Conservation (phyloP, 1,139 yeast species). For the Saccharomyces hybrid region DNA sequence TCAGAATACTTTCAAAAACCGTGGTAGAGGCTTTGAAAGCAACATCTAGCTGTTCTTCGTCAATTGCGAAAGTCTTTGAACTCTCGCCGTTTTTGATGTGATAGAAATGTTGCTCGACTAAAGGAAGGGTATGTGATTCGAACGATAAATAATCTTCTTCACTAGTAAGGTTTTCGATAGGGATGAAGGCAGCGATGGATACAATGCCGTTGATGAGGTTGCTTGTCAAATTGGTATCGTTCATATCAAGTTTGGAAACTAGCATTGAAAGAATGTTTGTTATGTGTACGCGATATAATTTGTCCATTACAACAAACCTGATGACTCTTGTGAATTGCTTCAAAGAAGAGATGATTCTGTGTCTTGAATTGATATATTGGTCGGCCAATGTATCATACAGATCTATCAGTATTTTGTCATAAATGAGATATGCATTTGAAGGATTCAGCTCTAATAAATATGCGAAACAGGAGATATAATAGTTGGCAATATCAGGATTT, state of each 20-base stretch:
- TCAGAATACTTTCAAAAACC: slow-evolving; percentile 57
- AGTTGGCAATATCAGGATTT: slow-evolving; percentile 47
- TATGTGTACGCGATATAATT: slow-evolving; percentile 68
- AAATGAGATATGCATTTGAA: slow-evolving; percentile 36
- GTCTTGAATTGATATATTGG: slow-evolving; percentile 70
- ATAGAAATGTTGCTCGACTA: slow-evolving; percentile 57
- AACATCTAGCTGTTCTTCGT: slow-evolving; percentile 40
- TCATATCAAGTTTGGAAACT: slow-evolving; percentile 80
- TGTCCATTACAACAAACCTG: slow-evolving; percentile 58
- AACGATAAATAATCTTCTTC: slow-evolving; percentile 47
- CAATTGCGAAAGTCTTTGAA: slow-evolving; percentile 29
- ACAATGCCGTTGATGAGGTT: slow-evolving; percentile 66
- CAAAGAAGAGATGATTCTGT: slow-evolving; percentile 69
- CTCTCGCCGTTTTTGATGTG: slow-evolving; percentile 37
- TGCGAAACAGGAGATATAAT: slow-evolving; percentile 55
- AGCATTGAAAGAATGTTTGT: slow-evolving; percentile 64
- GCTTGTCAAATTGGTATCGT: slow-evolving; percentile 71
- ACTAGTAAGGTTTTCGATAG: slow-evolving; percentile 47
- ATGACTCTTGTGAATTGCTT: slow-evolving; percentile 59
- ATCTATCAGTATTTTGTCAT: slow-evolving; percentile 64
- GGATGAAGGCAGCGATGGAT: slow-evolving; percentile 64
- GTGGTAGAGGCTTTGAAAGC: slow-evolving; percentile 73
- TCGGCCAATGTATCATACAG: slow-evolving; percentile 76
- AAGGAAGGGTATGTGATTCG: slow-evolving; percentile 41
- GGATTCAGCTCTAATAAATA: slow-evolving; percentile 61